A percentile compares a stretch with the other conserved stretches of the same genome.
Conservation (phyloP, 73 alveolate species). For the Uronychia setigera region DNA sequence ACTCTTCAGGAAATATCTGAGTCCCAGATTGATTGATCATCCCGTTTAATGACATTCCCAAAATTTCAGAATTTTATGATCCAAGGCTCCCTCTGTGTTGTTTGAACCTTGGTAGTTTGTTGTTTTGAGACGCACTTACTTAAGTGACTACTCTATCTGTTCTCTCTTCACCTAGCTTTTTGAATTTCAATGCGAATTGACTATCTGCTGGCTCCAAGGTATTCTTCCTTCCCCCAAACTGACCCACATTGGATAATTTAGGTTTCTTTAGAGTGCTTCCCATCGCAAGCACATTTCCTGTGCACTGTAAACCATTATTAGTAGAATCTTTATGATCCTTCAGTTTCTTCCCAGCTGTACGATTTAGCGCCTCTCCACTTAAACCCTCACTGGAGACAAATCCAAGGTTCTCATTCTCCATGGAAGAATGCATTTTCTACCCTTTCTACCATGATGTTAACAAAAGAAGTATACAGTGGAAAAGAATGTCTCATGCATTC, state of each 20-base stretch:
- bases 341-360: neutral
- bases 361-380: neutral
- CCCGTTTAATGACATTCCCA: neutral
- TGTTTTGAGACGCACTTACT: too few relatives aligned
- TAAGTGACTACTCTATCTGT: too few relatives aligned
- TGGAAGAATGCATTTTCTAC: neutral
- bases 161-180: too few relatives aligned
- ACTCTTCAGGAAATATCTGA: neutral
- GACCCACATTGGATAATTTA: neutral
- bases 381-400: neutral
- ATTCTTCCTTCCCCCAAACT: too few relatives aligned
- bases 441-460: neutral
- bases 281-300: too few relatives aligned
- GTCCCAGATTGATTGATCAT: neutral
- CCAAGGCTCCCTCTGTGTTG: neutral
- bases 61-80: neutral
- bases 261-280: neutral
- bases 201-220: too few relatives aligned
- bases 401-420: neutral
- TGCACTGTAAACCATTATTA: too few relatives aligned
- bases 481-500: neutral
- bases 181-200: too few relatives aligned
- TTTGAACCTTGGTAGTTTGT: too few relatives aligned
- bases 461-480: neutral
- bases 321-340: neutral